Percentiles rank a stretch among this genome's conserved stretches.
phyloP scores from a whole-genome alignment of 768 basidiomycete species.

The Termitomyces sp. region DNA sequence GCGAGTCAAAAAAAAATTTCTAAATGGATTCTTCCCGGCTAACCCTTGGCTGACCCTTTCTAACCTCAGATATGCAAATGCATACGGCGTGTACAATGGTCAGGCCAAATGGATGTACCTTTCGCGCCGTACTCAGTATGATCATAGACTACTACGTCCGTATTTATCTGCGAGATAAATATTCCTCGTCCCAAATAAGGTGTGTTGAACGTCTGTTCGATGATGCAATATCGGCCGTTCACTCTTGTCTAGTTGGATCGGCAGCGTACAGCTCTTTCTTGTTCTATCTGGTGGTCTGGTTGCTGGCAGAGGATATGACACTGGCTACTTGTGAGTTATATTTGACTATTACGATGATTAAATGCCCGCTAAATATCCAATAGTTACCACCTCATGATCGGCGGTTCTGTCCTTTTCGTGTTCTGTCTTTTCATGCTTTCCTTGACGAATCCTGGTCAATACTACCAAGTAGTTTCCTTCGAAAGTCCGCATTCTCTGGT shows the following conservation, averaged over 20 bases:
- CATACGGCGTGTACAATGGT: slow-evolving; percentile 7
- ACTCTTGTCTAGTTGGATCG: slow-evolving; percentile 33
- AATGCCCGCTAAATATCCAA: not conserved
- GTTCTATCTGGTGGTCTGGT: slow-evolving; percentile 40
- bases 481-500: not conserved
- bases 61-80: not conserved
- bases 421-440: slow-evolving; percentile 7
- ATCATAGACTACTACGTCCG: slow-evolving; percentile 36
- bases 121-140: not conserved
- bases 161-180: slow-evolving; percentile 25
- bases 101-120: not conserved
- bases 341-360: not conserved
- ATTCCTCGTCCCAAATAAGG: slow-evolving; percentile 26
- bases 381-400: slow-evolving; percentile 8
- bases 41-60: not conserved
- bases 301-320: slow-evolving; percentile 47
- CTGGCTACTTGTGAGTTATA: slow-evolving; percentile 44
- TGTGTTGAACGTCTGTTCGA: slow-evolving; percentile 5
- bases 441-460: slow-evolving; percentile 4
- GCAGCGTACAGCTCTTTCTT: slow-evolving; percentile 46
- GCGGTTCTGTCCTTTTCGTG: slow-evolving; percentile 2
- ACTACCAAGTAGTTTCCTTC: slow-evolving; percentile 23
- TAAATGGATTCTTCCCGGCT: not conserved
- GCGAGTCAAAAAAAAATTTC: not conserved
- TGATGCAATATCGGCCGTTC: not conserved